Base-by-base conservation (phyloP, 1,284 basidiomycete genomes). In the Cutaneotrichosporon mucoides region DNA sequence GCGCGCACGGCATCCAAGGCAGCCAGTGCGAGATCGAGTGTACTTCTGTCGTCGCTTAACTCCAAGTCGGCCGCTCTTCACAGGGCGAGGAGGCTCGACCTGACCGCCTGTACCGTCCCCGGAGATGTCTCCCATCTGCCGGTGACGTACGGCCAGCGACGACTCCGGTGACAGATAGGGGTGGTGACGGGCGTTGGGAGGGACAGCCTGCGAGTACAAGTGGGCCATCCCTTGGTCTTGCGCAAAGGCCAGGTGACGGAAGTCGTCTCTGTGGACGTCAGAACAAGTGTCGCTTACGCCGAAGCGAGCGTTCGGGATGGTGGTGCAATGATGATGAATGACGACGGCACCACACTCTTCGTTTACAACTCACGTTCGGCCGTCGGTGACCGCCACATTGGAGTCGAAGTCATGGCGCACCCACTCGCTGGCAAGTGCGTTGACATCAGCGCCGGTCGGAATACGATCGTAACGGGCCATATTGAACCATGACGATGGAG, bases 21-120 rank as follows among this genome's bases (percentile, higher is more conserved):
- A 77, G 0, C 76, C 76, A 2, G 74, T 75, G 45, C 73, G 65
- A 3, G 76, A 73, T 15, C 76, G 59, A 10, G 69, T 72, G 57
- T 76, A 77, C 57, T 77, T 77, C 44, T 73, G 72, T 34, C 71
- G 54, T 15, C 75, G 57, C 59, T 72, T 74, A 40, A 68, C 61
- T 1, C 71, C 71, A 24, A 69, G 65, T 11, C 71, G 54, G 0
- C 68, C 66, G 8, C 36, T 36, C 50, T 57, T 57, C 36, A 41
- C 45, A 16, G 51, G 57, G 1, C 34, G 35, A 8, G 46, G 15
- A 37, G 40, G 40, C 13, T 33, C 16, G 44, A 15, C 34, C 34
- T 36, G 24, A 24, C 2, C 12, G 38, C 12, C 4, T 5, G 2
- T 4, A 5, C 38, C 38, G 38, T 12, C 38, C 4, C 8, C 8